Conservation (phyloP, 805 yeast genomes). For the Lachancea mirantina region DNA sequence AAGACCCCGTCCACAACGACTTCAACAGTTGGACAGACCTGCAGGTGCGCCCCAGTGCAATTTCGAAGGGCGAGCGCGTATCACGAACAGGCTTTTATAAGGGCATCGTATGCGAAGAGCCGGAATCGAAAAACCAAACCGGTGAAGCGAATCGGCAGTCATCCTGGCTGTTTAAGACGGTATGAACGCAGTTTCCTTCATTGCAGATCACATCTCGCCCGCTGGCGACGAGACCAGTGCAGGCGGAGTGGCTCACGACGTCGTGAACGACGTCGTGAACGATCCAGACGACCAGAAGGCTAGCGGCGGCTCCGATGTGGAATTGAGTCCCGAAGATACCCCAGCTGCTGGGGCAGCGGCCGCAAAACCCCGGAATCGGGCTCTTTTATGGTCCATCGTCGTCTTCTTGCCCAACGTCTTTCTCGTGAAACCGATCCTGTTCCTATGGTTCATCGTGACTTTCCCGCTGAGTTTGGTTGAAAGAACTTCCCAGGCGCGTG, state of each 20-base stretch:
- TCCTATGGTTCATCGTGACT: slow-evolving; percentile 44
- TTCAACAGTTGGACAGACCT: too few relatives aligned
- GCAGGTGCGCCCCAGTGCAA: too few relatives aligned
- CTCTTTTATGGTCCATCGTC: slow-evolving; percentile 26
- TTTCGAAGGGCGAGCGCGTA: too few relatives aligned
- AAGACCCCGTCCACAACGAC: too few relatives aligned
- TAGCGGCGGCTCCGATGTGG: background rate
- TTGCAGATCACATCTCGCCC: slow-evolving; percentile 8
- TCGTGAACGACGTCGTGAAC: background rate
- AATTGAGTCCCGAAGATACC: slow-evolving; percentile 1
- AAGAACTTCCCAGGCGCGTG: slow-evolving; percentile 1
- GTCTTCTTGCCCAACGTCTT: slow-evolving; percentile 45
- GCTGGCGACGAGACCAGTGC: too few relatives aligned
- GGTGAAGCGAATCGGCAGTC: too few relatives aligned
- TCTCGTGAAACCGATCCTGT: slow-evolving; percentile 44
- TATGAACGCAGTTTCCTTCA: slow-evolving; percentile 12
- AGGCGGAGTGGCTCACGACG: too few relatives aligned
- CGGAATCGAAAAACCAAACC: background rate
- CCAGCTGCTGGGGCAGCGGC: too few relatives aligned
- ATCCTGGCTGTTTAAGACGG: slow-evolving; percentile 1
- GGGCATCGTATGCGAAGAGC: background rate
- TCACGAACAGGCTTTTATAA: slow-evolving; percentile 1
- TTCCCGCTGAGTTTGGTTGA: slow-evolving; percentile 48
- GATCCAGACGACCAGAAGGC: background rate
- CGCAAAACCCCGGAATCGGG: slow-evolving; percentile 2